These are phyloP conservation scores for Starmerella etchellsii DNA, from an alignment of 805 yeast species.

Conservation along the genomic window DNA sequence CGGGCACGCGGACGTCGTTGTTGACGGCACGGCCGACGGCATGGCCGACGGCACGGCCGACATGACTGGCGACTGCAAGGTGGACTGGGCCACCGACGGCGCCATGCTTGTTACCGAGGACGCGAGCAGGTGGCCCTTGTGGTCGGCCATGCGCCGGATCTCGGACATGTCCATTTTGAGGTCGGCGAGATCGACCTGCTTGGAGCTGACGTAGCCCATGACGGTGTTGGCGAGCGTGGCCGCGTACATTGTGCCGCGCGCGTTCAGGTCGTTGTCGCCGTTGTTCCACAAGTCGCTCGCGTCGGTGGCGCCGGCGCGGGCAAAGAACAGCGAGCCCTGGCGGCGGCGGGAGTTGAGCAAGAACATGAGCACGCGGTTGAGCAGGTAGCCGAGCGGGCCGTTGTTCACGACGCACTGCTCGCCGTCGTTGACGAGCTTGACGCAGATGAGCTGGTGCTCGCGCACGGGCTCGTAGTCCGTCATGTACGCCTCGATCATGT, in stretches of 20 bases:
- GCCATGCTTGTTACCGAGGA: not conserved
- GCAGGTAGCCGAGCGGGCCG: constrained; percentile 74
- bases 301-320: constrained; percentile 37
- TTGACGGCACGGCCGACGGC: constrained; percentile 1
- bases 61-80: constrained; percentile 3
- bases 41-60: constrained; percentile 5
- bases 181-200: constrained; percentile 16
- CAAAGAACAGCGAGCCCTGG: constrained; percentile 83
- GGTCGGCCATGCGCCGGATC: constrained; percentile 17
- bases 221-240: constrained; percentile 49
- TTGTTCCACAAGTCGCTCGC: constrained; percentile 45
- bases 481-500: constrained; percentile 54
- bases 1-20: constrained; percentile 1
- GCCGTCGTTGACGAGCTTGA: constrained; percentile 84
- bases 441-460: constrained; percentile 50
- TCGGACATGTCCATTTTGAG: constrained; percentile 13
- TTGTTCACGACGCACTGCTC: constrained; percentile 68
- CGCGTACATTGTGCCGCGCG: constrained; percentile 59
- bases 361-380: constrained; percentile 82
- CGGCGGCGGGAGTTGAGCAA: constrained; percentile 82
- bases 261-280: constrained; percentile 71
- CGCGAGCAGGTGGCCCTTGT: constrained; percentile 12
- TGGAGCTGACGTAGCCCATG: constrained; percentile 26
- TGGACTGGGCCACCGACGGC: constrained; percentile 10
- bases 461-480: constrained; percentile 64